Conservation (phyloP, 305 asterid species). For the Rubia tinctorum region DNA sequence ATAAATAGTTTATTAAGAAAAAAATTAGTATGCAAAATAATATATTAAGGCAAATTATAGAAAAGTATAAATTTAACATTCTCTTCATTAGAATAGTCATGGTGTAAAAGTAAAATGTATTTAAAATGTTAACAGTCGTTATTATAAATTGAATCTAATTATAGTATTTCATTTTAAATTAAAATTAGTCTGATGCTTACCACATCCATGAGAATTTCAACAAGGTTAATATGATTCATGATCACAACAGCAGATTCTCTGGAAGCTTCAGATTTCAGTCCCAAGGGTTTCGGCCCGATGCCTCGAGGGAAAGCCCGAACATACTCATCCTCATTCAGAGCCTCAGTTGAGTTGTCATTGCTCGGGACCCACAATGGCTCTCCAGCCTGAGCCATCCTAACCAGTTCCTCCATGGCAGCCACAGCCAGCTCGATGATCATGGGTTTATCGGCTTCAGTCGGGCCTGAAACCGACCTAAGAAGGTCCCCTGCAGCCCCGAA, state of each 20-base stretch:
- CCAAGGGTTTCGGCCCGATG: slow-evolving; percentile 74
- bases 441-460: slow-evolving; percentile 70
- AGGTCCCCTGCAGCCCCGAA: slow-evolving; percentile 54
- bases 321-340: slow-evolving; percentile 66
- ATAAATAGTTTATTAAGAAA: not conserved
- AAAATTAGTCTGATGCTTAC: slow-evolving; percentile 10
- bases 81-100: not conserved
- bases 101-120: not conserved
- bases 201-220: slow-evolving; percentile 72
- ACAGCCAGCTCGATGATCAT: slow-evolving; percentile 77
- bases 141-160: too few relatives aligned
- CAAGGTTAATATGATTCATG: slow-evolving; percentile 73
- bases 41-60: too few relatives aligned
- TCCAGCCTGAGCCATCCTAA: slow-evolving; percentile 73
- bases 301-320: slow-evolving; percentile 71
- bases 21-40: not conserved
- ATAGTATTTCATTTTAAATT: not conserved
- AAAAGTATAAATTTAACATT: too few relatives aligned
- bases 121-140: not conserved
- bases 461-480: slow-evolving; percentile 63
- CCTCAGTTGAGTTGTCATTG: slow-evolving; percentile 36
- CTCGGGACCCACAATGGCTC: slow-evolving; percentile 78
- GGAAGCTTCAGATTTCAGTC: slow-evolving; percentile 78
- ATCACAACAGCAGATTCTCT: slow-evolving; percentile 79
- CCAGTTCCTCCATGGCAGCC: slow-evolving; percentile 93